Base-by-base conservation (phyloP, 2,329 filamentous ascomycete species). In the Thielaviopsis cerberus region DNA sequence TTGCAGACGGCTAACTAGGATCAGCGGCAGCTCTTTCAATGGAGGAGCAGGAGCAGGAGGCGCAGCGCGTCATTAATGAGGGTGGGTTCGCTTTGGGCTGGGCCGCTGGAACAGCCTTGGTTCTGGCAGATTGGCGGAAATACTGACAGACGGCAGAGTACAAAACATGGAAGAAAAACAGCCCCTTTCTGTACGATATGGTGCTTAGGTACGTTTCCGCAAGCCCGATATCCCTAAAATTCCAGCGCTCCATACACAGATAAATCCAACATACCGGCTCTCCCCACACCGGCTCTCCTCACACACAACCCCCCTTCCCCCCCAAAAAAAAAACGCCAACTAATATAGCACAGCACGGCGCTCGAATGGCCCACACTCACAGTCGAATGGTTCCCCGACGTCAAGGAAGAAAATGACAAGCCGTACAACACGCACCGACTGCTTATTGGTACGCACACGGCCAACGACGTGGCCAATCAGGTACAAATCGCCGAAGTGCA, bases 101-200 rank as follows among this genome's bases (percentile, higher is more conserved):
- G n/a, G 53, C 10, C 10, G 27, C 23, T n/a, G 24, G 11, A 10
- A 23, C 2, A 15, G 20, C 1, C 24, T 20, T 23, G 24, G 23
- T 20, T 26, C 34, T 10, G n/a, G 26, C 34, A 22, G 20, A 27
- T 51, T 10, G 17, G 8, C 7, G 17, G 23, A 17, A 17, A 17
- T 25, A 25, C 51, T 57, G 37, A 53, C 62, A 67, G 56, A 67
- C 34, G 6, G 41, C 65, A 89, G 92, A 98, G 70, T 98, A 98
- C 80, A 98, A 98, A 71, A 96, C 91, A 64, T 98, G 92, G 92
- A 98, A 98, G 78, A 98, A 98, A 77, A 98, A 98, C 72, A 88
- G 87, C 63, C 90, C 92, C 3, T 97, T 97, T 68, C 85, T 98
- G 65, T 98, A 98, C 71, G 92, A 98, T 70, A 88, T 96, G 82